Evolutionary conservation across 1,284 basidiomycete genomes (phyloP), one percentile per base, ranked within the genome.

Genomic region (Irpex sp.): DNA sequence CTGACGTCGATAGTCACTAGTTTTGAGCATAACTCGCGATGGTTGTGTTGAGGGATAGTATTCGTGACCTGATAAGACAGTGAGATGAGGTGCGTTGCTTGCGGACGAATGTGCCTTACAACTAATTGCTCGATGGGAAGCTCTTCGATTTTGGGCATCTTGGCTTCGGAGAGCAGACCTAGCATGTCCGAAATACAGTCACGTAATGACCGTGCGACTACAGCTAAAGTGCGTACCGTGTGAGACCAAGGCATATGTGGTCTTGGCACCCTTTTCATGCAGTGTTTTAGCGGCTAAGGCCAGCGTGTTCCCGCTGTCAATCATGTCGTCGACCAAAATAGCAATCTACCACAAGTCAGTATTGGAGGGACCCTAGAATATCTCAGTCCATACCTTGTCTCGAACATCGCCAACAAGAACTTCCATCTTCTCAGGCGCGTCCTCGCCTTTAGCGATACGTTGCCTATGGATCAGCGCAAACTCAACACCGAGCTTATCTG

Each of bases 261-360:
- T 86, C 71, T 85, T 90, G 1, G 95, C 97, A 36, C 97, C 97
- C 62, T 92, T 92, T 67, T 96, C 93, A 63, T 88, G 83, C 65
- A 99, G 79, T 3, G 95, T 93, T 60, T 88, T 88, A 9, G 89
- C 92, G 33, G 97, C 97, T 15, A 98, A 80, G 9, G 87, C 80
- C 26, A 99, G 84, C 1, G 97, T 99, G 64, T 84, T 84, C 1
- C 96, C 97, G 4, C 94, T 95, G 76, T 99, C 97, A 72, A 98
- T 91, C 95, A 99, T 98, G 74, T 99, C 97, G 75, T 99, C 97
- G 35, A 99, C 91, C 57, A 99, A 82, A 71, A 99, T 97, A 35
- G 94, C 95, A 59, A 92, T 83, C 92, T 93, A 62, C 8, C 59
- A 47, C 54, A n/a, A 50, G 15, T 50, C 17, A 15, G 60, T 57